These are phyloP conservation scores for Ustilago sp. DNA, from an alignment of 1,284 basidiomycete species.

Conservation along the genomic window DNA sequence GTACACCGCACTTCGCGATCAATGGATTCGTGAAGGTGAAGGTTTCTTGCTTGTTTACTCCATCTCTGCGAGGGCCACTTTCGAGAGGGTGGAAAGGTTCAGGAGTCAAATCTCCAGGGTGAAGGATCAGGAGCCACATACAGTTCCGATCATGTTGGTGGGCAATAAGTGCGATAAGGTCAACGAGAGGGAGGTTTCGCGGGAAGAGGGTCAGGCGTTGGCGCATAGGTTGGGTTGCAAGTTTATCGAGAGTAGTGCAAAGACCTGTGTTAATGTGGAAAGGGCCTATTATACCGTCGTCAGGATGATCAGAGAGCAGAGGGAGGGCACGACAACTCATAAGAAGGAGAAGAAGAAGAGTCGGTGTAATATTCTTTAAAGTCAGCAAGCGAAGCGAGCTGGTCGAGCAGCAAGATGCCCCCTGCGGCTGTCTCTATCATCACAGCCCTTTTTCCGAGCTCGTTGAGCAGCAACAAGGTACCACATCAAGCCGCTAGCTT, in stretches of 20 bases:
- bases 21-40: conserved; percentile 71
- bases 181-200: conserved; percentile 80
- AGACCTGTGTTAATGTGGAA: conserved; percentile 70
- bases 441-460: no score
- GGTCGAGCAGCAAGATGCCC: no score
- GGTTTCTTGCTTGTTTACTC: conserved; percentile 71
- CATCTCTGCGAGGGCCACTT: conserved; percentile 70
- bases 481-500: no score
- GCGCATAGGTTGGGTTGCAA: conserved; percentile 69
- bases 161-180: conserved; percentile 88
- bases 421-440: no score
- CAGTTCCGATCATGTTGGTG: conserved; percentile 82
- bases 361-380: conserved; percentile 67
- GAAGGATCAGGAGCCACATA: conserved; percentile 69
- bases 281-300: conserved; percentile 69
- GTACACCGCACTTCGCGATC: conserved; percentile 70
- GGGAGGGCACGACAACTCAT: conserved; percentile 52
- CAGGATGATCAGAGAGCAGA: conserved; percentile 64
- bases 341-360: conserved; percentile 65
- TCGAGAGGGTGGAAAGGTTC: conserved; percentile 70
- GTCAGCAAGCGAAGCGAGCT: neutral
- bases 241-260: conserved; percentile 70
- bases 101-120: conserved; percentile 68
- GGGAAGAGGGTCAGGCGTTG: conserved; percentile 67
- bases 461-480: no score